phyloP scores from a whole-genome alignment of 2,329 filamentous ascomycete genomes.

The Pestalotiopsis sp. region DNA sequence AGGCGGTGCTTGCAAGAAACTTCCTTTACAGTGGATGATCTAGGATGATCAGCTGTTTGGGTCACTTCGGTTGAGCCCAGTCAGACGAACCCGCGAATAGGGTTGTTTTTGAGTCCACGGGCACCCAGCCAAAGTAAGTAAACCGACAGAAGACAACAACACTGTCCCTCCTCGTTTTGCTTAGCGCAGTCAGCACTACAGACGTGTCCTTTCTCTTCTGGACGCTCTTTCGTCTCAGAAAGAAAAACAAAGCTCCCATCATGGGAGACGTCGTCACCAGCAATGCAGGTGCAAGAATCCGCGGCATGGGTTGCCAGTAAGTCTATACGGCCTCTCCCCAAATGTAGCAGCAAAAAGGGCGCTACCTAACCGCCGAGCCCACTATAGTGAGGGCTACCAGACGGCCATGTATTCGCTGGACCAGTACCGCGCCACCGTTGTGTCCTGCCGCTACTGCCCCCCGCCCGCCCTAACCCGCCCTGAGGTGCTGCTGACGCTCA shows the following conservation, averaged over 20 bases:
- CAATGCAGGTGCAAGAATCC: neutral
- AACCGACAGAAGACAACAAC: no score
- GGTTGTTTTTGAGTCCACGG: no score
- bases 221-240: neutral
- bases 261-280: neutral
- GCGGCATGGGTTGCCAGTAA: constrained; percentile 3
- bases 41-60: no score
- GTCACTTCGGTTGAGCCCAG: no score
- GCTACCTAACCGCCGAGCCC: neutral
- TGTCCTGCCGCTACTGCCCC: constrained; percentile 23
- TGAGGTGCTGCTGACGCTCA: constrained; percentile 12
- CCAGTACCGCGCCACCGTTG: constrained; percentile 21
- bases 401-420: constrained; percentile 24
- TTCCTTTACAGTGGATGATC: no score
- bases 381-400: constrained; percentile 23
- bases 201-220: no score
- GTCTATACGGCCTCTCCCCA: neutral
- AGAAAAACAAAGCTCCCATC: neutral
- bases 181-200: no score
- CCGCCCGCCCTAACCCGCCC: constrained; percentile 16
- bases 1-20: no score
- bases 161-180: no score
- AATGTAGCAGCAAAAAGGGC: neutral
- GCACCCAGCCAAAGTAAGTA: no score
- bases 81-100: no score